A percentile compares a stretch with the other conserved stretches of the same genome.
phyloP scores from a whole-genome alignment of 139 green algal genomes.

The Yamagishiella unicocca region DNA sequence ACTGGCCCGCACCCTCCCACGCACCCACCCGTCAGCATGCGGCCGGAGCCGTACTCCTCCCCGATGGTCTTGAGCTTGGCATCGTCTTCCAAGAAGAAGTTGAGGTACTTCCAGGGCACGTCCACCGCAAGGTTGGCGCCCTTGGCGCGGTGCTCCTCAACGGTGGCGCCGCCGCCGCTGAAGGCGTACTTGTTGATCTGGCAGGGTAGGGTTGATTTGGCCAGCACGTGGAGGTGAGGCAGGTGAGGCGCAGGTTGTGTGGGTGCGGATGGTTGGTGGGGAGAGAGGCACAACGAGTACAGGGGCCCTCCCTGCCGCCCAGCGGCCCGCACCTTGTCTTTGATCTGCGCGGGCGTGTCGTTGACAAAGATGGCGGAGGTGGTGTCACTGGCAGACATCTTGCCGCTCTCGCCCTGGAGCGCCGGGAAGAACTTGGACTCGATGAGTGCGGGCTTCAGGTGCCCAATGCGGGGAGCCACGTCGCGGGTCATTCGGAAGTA shows the following conservation, averaged over 20 bases:
- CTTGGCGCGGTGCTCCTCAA: constrained; percentile 91
- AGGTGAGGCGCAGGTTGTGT: too few species aligned
- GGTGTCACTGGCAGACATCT: constrained; percentile 95
- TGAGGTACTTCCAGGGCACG: constrained; percentile 96
- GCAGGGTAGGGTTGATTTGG: background rate
- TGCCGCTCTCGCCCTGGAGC: constrained; percentile 98
- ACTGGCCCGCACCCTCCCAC: background rate
- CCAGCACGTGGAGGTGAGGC: too few species aligned
- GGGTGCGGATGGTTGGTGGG: too few species aligned
- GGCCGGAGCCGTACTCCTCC: constrained; percentile 85
- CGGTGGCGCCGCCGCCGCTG: constrained; percentile 87
- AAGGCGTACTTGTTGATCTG: constrained; percentile 96
- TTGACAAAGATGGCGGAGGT: constrained; percentile 95
- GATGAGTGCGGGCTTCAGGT: constrained; percentile 93
- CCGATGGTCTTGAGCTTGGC: constrained; percentile 82
- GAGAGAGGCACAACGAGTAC: too few species aligned
- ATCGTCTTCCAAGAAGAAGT: constrained; percentile 98
- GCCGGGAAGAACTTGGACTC: constrained; percentile 95
- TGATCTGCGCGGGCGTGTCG: constrained; percentile 92
- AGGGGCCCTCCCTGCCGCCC: background rate
- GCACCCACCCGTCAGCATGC: constrained; percentile 90
- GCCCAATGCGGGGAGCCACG: constrained; percentile 87
- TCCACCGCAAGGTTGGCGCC: constrained; percentile 97
- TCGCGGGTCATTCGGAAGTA: constrained; percentile 97
- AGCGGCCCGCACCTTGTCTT: constrained; percentile 80